Conservation (phyloP, 2,329 filamentous ascomycete species). For the Claviceps paspali region DNA sequence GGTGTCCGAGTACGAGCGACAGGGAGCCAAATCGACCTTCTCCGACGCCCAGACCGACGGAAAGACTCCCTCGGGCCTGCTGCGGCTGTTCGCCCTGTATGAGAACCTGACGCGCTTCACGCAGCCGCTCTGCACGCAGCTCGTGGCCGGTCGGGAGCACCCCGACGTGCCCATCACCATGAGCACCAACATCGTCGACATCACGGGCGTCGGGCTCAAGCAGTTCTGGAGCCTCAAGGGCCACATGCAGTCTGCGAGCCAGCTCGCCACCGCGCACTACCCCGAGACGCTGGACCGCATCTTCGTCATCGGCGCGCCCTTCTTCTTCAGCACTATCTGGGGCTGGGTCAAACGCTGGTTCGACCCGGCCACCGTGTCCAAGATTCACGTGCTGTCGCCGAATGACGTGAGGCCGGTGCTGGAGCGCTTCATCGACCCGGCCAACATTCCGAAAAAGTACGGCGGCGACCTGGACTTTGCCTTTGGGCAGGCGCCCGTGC, state of each 20-base stretch:
- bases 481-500: slow-evolving; percentile 58
- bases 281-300: slow-evolving; percentile 66
- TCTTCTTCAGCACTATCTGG: slow-evolving; percentile 88
- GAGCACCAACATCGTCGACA: slow-evolving; percentile 90
- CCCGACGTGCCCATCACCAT: slow-evolving; percentile 77
- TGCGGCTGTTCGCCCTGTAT: slow-evolving; percentile 83
- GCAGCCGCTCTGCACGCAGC: slow-evolving; percentile 67
- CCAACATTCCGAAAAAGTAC: slow-evolving; percentile 78
- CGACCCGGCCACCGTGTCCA: slow-evolving; percentile 81
- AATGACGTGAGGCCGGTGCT: slow-evolving; percentile 64
- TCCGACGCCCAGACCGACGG: slow-evolving; percentile 49
- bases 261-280: slow-evolving; percentile 82
- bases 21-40: slow-evolving; percentile 36
- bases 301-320: slow-evolving; percentile 71
- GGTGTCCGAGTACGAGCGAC: slow-evolving; percentile 62
- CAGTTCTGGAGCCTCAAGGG: slow-evolving; percentile 91
- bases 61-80: slow-evolving; percentile 56
- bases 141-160: slow-evolving; percentile 55
- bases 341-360: slow-evolving; percentile 95
- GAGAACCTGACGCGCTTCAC: slow-evolving; percentile 82
- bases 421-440: slow-evolving; percentile 62
- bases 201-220: slow-evolving; percentile 71
- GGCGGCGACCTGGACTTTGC: slow-evolving; percentile 73
- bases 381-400: slow-evolving; percentile 78
- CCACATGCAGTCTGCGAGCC: slow-evolving; percentile 87